Conservation (phyloP, 1,284 basidiomycete genomes). For the Phellopilus nigrolimitatus region DNA sequence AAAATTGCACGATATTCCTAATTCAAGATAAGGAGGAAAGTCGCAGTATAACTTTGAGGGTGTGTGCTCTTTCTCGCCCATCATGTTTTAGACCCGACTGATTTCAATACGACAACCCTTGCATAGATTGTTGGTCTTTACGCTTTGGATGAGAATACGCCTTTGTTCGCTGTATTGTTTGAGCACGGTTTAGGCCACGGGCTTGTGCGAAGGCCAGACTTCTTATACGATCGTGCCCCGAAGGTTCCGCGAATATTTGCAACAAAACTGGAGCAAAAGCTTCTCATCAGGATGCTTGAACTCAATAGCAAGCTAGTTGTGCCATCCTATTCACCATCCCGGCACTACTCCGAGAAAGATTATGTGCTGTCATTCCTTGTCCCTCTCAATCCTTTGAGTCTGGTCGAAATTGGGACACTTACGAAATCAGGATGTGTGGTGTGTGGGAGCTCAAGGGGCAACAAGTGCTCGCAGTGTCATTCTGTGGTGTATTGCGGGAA, state of each 20-base stretch:
- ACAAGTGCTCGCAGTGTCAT: slow-evolving; percentile 35
- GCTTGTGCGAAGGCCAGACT: slow-evolving; percentile 10
- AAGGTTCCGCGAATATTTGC: slow-evolving; percentile 20
- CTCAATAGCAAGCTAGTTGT: slow-evolving; percentile 33
- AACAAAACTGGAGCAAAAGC: slow-evolving; percentile 33
- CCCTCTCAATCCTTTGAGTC: slow-evolving; percentile 35
- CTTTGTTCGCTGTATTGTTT: slow-evolving; percentile 4
- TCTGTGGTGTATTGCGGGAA: slow-evolving; percentile 35
- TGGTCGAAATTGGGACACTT: slow-evolving; percentile 34
- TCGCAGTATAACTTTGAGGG: background rate
- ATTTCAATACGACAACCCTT: background rate
- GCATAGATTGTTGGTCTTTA: background rate
- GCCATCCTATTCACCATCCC: slow-evolving; percentile 25
- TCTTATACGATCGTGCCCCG: background rate
- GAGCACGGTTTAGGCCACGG: slow-evolving; percentile 22
- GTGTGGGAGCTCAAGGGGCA: slow-evolving; percentile 33
- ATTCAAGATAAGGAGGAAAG: background rate
- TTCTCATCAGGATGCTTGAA: slow-evolving; percentile 31
- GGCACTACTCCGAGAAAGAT: slow-evolving; percentile 24
- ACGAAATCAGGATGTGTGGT: slow-evolving; percentile 36
- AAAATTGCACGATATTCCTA: background rate
- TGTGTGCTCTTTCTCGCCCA: background rate
- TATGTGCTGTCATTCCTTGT: slow-evolving; percentile 35
- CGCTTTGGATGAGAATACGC: background rate
- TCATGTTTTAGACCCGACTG: too few relatives aligned